Evolutionary conservation across 2,329 filamentous ascomycete species (phyloP).

Genomic region (Monilinia aucupariae): DNA sequence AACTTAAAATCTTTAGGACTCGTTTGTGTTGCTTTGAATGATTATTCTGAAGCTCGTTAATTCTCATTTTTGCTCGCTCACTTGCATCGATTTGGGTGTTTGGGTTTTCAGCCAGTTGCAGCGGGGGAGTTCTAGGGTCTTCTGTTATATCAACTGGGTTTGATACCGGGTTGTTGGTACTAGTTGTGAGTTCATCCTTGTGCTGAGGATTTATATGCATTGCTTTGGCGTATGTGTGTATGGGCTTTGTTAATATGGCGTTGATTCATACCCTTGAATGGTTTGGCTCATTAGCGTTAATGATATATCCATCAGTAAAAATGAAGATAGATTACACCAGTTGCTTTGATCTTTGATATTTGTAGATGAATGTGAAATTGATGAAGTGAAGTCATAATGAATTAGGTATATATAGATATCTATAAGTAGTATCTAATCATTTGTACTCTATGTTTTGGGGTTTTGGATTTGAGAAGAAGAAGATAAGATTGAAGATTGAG

Average conservation of each 20-base stretch:
- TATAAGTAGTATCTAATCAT: too few species aligned
- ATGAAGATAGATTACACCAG: background rate
- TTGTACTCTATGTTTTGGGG: too few species aligned
- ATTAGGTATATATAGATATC: too few species aligned
- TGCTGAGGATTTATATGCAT: background rate
- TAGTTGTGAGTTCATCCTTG: background rate
- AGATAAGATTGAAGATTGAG: too few species aligned
- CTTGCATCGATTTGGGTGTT: conserved; percentile 10
- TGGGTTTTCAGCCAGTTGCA: background rate
- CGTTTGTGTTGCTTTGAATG: conserved; percentile 67
- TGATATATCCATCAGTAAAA: background rate
- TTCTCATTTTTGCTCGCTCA: background rate
- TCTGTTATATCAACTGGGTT: background rate
- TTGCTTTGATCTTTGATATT: background rate
- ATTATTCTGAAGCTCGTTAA: conserved; percentile 42
- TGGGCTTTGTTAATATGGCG: background rate
- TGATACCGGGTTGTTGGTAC: background rate
- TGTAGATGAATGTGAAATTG: background rate
- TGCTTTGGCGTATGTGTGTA: background rate
- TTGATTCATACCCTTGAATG: conserved; percentile 3
- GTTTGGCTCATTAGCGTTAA: background rate
- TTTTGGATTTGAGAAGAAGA: too few species aligned
- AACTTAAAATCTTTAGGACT: conserved; percentile 15
- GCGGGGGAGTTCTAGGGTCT: conserved; percentile 14
- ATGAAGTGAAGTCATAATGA: background rate